Evolutionary conservation across 139 green algal species (phyloP).

Genomic region (Coelastrella sp.): DNA sequence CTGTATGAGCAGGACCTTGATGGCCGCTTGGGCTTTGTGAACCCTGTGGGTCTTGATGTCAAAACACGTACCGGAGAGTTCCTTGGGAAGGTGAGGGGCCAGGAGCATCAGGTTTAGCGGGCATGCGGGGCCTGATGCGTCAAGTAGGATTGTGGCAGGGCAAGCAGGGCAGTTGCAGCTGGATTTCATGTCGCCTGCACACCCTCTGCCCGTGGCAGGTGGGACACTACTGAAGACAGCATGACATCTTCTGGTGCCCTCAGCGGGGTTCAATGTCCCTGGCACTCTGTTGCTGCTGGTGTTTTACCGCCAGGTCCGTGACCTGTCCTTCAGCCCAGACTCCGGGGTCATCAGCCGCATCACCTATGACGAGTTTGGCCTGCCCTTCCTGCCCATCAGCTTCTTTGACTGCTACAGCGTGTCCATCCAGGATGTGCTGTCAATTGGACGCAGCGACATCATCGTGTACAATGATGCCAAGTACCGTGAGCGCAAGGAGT

Average conservation of each 20-base stretch:
- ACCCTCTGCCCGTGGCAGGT: too few relatives aligned
- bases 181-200: too few relatives aligned
- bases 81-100: conserved; percentile 70
- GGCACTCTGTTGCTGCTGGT: neutral
- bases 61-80: conserved; percentile 60
- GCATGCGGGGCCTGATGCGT: neutral
- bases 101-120: neutral
- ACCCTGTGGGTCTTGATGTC: conserved; percentile 74
- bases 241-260: too few relatives aligned
- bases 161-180: neutral
- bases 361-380: conserved; percentile 80
- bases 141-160: neutral
- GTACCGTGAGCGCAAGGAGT: conserved; percentile 59
- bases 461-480: conserved; percentile 53
- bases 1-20: conserved; percentile 64
- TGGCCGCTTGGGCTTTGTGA: conserved; percentile 60
- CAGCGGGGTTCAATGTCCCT: neutral
- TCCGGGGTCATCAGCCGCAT: conserved; percentile 69
- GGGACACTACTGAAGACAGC: too few relatives aligned
- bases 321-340: conserved; percentile 84
- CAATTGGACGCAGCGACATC: conserved; percentile 42
- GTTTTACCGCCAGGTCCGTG: conserved; percentile 64
- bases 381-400: conserved; percentile 69
- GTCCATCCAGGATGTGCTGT: conserved; percentile 45
- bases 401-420: conserved; percentile 75